Percentiles rank a stretch among this genome's conserved stretches.
Evolutionary conservation across 2,329 filamentous ascomycete genomes (phyloP).

Genomic region (Dactylellina haptotyla): DNA sequence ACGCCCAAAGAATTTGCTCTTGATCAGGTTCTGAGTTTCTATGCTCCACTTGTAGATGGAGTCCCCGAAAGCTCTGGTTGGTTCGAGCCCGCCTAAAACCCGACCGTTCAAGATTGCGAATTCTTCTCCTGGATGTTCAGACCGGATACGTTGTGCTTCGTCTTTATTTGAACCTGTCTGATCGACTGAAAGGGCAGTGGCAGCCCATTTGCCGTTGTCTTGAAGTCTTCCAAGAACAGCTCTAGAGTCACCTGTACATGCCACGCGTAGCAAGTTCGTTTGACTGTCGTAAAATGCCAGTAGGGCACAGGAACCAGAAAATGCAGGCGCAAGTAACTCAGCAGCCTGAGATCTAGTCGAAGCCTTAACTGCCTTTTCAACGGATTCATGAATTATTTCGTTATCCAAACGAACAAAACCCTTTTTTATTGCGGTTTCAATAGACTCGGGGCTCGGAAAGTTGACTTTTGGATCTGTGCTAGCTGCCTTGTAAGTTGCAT

Average conservation of each 20-base stretch:
- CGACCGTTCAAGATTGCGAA: slow-evolving; percentile 88
- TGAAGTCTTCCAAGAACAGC: slow-evolving; percentile 84
- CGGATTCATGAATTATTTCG: slow-evolving; percentile 93
- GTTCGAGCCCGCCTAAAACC: slow-evolving; percentile 90
- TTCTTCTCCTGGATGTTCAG: slow-evolving; percentile 87
- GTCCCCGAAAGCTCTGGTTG: slow-evolving; percentile 93
- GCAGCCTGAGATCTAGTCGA: slow-evolving; percentile 91
- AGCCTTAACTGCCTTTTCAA: slow-evolving; percentile 87
- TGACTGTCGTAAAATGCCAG: slow-evolving; percentile 94
- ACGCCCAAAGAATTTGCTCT: slow-evolving; percentile 86
- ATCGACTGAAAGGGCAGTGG: slow-evolving; percentile 87
- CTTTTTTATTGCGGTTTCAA: slow-evolving; percentile 90
- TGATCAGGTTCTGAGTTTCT: slow-evolving; percentile 83
- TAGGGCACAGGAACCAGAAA: slow-evolving; percentile 96
- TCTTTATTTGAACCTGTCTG: slow-evolving; percentile 90
- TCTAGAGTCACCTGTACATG: slow-evolving; percentile 94
- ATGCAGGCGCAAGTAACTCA: slow-evolving; percentile 87
- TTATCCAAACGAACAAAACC: slow-evolving; percentile 89
- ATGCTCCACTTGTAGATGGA: slow-evolving; percentile 95
- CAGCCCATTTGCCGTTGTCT: slow-evolving; percentile 86
- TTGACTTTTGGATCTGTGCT: slow-evolving; percentile 68
- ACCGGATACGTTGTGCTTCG: slow-evolving; percentile 82
- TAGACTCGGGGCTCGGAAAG: slow-evolving; percentile 78
- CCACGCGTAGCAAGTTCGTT: slow-evolving; percentile 87
- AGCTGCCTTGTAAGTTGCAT: slow-evolving; percentile 85